Percentiles rank a stretch among this genome's conserved stretches.
Conservation (phyloP, 768 basidiomycete genomes). For the Mycena rosella region DNA sequence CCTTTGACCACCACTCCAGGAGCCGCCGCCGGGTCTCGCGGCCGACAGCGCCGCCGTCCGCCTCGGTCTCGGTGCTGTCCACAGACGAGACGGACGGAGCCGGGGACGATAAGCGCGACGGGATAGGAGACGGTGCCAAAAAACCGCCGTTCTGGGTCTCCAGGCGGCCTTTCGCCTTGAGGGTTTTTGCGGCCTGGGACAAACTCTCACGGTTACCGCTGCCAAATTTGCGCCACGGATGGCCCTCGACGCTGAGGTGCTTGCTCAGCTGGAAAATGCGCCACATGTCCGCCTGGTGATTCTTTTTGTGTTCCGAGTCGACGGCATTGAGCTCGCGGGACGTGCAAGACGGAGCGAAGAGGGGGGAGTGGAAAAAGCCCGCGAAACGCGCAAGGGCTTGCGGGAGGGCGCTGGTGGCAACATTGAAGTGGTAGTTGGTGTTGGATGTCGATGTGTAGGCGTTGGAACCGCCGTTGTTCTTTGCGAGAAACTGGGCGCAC, state of each 20-base stretch:
- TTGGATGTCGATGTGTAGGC: slow-evolving; percentile 94
- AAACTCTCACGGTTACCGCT: slow-evolving; percentile 86
- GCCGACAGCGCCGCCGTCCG: slow-evolving; percentile 83
- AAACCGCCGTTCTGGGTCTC: slow-evolving; percentile 49
- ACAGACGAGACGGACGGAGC: slow-evolving; percentile 67
- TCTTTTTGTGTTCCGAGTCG: slow-evolving; percentile 97
- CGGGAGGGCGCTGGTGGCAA: slow-evolving; percentile 71
- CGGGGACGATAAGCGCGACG: slow-evolving; percentile 71
- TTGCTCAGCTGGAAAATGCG: slow-evolving; percentile 97
- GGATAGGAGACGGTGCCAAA: slow-evolving; percentile 56
- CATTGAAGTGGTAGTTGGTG: slow-evolving; percentile 90
- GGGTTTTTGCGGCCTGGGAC: slow-evolving; percentile 68
- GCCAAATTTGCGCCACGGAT: slow-evolving; percentile 94
- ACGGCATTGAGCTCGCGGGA: slow-evolving; percentile 94
- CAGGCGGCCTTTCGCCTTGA: slow-evolving; percentile 64
- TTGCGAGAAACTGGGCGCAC: slow-evolving; percentile 75
- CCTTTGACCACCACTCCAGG: slow-evolving; percentile 86
- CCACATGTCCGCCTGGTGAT: slow-evolving; percentile 91
- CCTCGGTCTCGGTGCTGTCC: slow-evolving; percentile 71
- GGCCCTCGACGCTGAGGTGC: slow-evolving; percentile 80
- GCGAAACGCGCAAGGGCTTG: slow-evolving; percentile 84
- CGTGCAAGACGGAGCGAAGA: slow-evolving; percentile 89
- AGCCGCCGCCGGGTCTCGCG: slow-evolving; percentile 83
- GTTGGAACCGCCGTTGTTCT: slow-evolving; percentile 89
- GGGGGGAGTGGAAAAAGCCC: slow-evolving; percentile 93